These are phyloP conservation scores for Rhodotorula sp. DNA, from an alignment of 1,284 basidiomycete species.

Conservation along the genomic window DNA sequence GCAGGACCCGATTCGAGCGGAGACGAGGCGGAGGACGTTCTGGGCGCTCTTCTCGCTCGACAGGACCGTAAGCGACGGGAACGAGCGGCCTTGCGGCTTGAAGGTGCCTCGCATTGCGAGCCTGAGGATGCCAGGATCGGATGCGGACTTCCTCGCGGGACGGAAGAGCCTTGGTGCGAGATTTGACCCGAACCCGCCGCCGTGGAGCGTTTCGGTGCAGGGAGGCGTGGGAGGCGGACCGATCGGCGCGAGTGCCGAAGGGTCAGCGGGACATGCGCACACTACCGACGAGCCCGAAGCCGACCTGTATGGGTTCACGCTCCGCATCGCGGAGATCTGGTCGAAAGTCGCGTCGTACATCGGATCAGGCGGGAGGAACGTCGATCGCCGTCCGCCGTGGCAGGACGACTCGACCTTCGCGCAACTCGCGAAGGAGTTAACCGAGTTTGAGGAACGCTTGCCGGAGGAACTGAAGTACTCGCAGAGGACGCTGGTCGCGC, in stretches of 20 bases:
- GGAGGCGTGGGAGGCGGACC: not conserved
- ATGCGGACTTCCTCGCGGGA: slow-evolving; percentile 33
- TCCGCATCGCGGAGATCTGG: slow-evolving; percentile 42
- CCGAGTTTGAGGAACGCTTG: slow-evolving; percentile 28
- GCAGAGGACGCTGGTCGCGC: slow-evolving; percentile 36
- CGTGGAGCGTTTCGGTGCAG: slow-evolving; percentile 26
- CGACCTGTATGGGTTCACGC: slow-evolving; percentile 34
- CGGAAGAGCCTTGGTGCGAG: slow-evolving; percentile 27
- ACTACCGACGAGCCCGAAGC: slow-evolving; percentile 23
- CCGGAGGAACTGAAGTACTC: slow-evolving; percentile 31
- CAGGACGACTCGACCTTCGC: slow-evolving; percentile 37
- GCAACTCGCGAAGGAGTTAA: slow-evolving; percentile 25
- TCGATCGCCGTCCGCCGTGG: slow-evolving; percentile 41
- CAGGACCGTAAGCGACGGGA: slow-evolving; percentile 40
- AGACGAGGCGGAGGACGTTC: slow-evolving; percentile 37
- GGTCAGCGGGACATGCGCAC: slow-evolving; percentile 6
- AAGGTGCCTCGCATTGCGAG: slow-evolving; percentile 28
- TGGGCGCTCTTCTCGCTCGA: slow-evolving; percentile 42
- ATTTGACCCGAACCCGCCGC: slow-evolving; percentile 32
- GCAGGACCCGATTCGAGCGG: slow-evolving; percentile 23
- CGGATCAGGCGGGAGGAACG: slow-evolving; percentile 37
- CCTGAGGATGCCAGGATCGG: slow-evolving; percentile 38
- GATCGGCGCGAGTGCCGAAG: not conserved
- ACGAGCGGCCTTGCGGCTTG: slow-evolving; percentile 39
- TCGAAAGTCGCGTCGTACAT: slow-evolving; percentile 37